phyloP scores from a whole-genome alignment of 1,284 basidiomycete genomes.

The Melampsora americana region DNA sequence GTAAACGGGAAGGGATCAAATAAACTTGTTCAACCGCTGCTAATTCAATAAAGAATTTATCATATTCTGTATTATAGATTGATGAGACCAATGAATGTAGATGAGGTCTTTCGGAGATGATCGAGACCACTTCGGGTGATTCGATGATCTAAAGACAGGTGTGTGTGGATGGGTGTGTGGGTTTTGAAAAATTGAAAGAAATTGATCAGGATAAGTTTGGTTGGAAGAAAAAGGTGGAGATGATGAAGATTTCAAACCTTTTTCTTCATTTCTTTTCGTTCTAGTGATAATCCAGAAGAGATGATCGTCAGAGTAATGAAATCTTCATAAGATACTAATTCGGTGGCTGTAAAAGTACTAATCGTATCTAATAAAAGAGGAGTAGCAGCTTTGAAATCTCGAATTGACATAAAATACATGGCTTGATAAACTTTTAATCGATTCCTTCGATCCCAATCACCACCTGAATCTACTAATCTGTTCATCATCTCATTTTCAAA shows the following conservation, averaged over 20 bases:
- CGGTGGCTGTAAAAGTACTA: slow-evolving; percentile 88
- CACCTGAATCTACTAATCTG: slow-evolving; percentile 88
- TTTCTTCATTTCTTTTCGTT: slow-evolving; percentile 84
- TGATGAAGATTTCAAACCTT: slow-evolving; percentile 61
- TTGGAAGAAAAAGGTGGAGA: background rate
- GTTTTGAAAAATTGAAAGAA: too few relatives aligned
- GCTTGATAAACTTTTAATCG: slow-evolving; percentile 93
- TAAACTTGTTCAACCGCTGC: slow-evolving; percentile 83
- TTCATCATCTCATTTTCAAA: background rate
- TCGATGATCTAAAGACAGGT: slow-evolving; percentile 57
- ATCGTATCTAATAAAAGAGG: slow-evolving; percentile 82
- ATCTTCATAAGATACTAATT: slow-evolving; percentile 83
- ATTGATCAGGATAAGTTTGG: too few relatives aligned
- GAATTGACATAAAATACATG: slow-evolving; percentile 77
- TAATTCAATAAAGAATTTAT: slow-evolving; percentile 73
- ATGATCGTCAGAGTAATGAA: slow-evolving; percentile 86
- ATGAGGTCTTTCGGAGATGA: slow-evolving; percentile 57
- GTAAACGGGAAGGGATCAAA: slow-evolving; percentile 77
- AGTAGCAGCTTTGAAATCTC: slow-evolving; percentile 69
- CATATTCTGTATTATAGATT: slow-evolving; percentile 89
- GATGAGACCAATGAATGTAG: slow-evolving; percentile 59
- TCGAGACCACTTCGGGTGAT: slow-evolving; percentile 60
- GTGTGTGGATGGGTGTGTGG: too few relatives aligned
- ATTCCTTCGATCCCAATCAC: slow-evolving; percentile 97
- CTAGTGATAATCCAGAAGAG: slow-evolving; percentile 71